A percentile compares a stretch with the other conserved stretches of the same genome.
phyloP scores from a whole-genome alignment of 805 yeast genomes.

The Sugiyamaella americana region DNA sequence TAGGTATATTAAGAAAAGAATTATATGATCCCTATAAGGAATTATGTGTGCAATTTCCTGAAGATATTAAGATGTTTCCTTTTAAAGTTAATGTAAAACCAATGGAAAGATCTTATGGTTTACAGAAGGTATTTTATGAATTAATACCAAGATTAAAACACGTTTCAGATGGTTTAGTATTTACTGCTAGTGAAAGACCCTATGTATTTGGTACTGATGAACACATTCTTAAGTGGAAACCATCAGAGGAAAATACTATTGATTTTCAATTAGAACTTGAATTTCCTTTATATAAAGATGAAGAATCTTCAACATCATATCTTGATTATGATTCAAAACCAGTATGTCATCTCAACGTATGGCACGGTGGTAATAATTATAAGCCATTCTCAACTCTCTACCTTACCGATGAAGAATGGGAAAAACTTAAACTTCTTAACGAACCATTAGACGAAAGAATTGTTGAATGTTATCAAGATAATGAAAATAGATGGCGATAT shows the following conservation, averaged over 20 bases:
- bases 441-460: conserved; percentile 88
- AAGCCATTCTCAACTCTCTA: conserved; percentile 60
- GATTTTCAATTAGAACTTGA: conserved; percentile 71
- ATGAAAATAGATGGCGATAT: conserved; percentile 69
- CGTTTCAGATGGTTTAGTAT: conserved; percentile 87
- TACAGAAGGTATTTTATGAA: conserved; percentile 66
- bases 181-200: conserved; percentile 85
- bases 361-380: conserved; percentile 64
- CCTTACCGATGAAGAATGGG: conserved; percentile 74
- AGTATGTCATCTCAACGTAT: conserved; percentile 55
- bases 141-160: conserved; percentile 68
- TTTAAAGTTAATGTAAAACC: conserved; percentile 81
- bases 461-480: conserved; percentile 72
- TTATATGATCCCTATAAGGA: conserved; percentile 78
- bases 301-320: conserved; percentile 51
- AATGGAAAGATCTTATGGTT: conserved; percentile 78
- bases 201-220: conserved; percentile 86
- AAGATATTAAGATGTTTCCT: conserved; percentile 68
- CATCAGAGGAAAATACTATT: conserved; percentile 89
- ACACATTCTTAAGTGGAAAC: conserved; percentile 90
- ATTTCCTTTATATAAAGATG: conserved; percentile 55
- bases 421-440: conserved; percentile 52
- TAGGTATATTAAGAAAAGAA: conserved; percentile 69
- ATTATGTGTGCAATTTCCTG: conserved; percentile 63
- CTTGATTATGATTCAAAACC: conserved; percentile 81